Evolutionary conservation across 1,284 basidiomycete genomes (phyloP), one percentile per base, ranked within the genome.

Genomic region (Pterulicium gracile): DNA sequence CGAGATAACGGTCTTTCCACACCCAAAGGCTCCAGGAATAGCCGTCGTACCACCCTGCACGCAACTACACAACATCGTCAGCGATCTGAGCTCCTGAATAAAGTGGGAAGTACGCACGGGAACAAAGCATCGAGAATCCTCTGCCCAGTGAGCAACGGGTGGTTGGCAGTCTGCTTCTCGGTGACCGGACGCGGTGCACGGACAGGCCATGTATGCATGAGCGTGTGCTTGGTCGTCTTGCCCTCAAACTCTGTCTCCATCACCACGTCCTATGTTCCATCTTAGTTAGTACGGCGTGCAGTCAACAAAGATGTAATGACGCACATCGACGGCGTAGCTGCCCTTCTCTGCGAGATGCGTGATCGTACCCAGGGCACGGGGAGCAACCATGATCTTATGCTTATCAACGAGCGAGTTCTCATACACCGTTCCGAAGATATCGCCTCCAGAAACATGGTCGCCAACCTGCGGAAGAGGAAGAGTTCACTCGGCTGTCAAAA

Each of bases 201-300:
- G 51, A 98, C 96, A 53, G 96, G 96, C 96, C 96, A 99, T 32
- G 94, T 72, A 62, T 98, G 95, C 84, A 95, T 89, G 82, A 99
- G 85, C 10, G 88, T 87, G 65, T 98, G 94, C 59, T 93, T 75
- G 15, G 92, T 89, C 49, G 77, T 88, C 72, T 94, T 92, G 55
- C 95, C 96, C 55, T 98, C 82, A 62, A 99, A 98, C 61, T 98
- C 96, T 23, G 94, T 97, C 69, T 98, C 95, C 48, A 98, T 72
- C 10, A 99, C 88, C 42, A 95, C 74, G 61, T 99, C 95, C 88
- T 94, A 55, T 32, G 17, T 44, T 24, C 42, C 32, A 50, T 21
- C 42, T 47, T 34, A 50, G 49, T 42, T 13, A 24, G 36, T 50
- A 35, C 40, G 24, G 24, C 3, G 2, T 34, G 17, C 27, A 45